A percentile compares a stretch with the other conserved stretches of the same genome.
Evolutionary conservation across 2,329 filamentous ascomycete species (phyloP).

Genomic region (Phialophora macrospora): DNA sequence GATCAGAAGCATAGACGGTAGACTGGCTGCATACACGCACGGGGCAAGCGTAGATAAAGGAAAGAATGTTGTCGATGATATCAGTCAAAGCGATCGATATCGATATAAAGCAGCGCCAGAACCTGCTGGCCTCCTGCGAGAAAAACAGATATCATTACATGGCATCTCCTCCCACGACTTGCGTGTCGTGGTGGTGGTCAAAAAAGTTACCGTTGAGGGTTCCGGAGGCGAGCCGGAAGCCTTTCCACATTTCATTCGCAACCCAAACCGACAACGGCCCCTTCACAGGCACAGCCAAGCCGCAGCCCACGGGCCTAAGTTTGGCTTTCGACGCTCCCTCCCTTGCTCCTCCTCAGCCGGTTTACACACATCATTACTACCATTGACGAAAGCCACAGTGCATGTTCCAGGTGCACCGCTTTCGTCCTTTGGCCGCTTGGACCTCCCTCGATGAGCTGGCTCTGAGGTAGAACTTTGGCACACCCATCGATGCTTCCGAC

Average conservation of each 20-base stretch:
- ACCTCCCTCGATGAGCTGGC: background rate
- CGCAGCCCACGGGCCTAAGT: background rate
- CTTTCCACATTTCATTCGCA: background rate
- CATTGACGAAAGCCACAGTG: background rate
- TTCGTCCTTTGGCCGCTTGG: background rate
- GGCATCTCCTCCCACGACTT: background rate
- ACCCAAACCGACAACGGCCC: background rate
- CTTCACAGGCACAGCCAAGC: background rate
- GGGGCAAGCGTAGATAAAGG: background rate
- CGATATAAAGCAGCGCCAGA: constrained; percentile 7
- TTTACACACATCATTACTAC: background rate
- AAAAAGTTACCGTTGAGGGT: background rate
- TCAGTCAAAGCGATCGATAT: background rate
- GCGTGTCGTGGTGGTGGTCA: background rate
- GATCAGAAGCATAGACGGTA: constrained; percentile 14
- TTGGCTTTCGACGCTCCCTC: background rate
- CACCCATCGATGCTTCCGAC: background rate
- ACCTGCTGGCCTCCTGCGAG: constrained; percentile 7
- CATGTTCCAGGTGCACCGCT: background rate
- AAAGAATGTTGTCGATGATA: constrained; percentile 1
- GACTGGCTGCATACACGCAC: constrained; percentile 6
- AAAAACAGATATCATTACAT: constrained; percentile 2
- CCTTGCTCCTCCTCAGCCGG: background rate
- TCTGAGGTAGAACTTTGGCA: background rate
- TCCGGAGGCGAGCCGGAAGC: background rate